These are phyloP conservation scores for Citeromyces hawaiiensis DNA, from an alignment of 1,139 yeast species.

Conservation along the genomic window DNA sequence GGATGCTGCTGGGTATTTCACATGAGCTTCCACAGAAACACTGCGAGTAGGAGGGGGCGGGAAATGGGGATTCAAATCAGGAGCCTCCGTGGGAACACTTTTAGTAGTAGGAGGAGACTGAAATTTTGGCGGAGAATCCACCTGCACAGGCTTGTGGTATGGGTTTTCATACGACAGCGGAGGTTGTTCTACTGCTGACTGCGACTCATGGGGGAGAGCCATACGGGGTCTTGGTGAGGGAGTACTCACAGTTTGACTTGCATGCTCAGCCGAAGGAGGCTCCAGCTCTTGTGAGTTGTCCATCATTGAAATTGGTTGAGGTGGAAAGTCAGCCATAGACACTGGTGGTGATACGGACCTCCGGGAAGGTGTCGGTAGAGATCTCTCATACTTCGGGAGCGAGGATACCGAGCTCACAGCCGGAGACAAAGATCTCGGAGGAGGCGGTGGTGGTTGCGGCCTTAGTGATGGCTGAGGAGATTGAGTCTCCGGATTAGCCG, in stretches of 20 bases:
- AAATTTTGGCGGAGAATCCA: too few species aligned
- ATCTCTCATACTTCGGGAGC: not conserved
- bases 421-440: not conserved
- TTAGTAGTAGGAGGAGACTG: not conserved
- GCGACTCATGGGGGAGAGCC: not conserved
- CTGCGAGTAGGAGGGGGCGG: not conserved
- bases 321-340: not conserved
- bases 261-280: not conserved
- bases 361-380: too few species aligned
- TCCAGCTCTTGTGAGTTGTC: not conserved
- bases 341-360: not conserved
- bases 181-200: not conserved
- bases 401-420: not conserved
- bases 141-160: too few species aligned
- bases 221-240: not conserved
- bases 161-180: not conserved
- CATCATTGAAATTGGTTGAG: not conserved
- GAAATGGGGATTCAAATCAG: not conserved
- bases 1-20: too few species aligned
- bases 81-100: not conserved
- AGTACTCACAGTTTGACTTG: not conserved
- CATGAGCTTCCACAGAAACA: too few species aligned
- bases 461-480: not conserved
- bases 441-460: conserved; percentile 2
- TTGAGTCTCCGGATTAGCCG: not conserved